Evolutionary conservation across 2,329 filamentous ascomycete species (phyloP).

Genomic region (Ophiostoma tasmaniense): DNA sequence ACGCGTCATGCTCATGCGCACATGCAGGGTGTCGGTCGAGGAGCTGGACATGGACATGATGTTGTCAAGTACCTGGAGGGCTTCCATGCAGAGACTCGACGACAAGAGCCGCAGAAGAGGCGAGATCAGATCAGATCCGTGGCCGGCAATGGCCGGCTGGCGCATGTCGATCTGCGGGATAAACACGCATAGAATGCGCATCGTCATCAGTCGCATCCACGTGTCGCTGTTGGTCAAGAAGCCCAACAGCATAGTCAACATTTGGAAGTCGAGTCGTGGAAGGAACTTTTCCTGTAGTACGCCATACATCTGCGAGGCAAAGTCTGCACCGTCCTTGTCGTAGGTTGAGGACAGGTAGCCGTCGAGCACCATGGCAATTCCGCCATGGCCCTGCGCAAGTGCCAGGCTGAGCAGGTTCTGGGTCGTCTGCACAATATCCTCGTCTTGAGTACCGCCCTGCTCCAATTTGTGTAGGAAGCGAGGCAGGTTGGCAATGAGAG

Average conservation of each 20-base stretch:
- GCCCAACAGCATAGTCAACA: constrained; percentile 83
- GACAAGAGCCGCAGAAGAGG: constrained; percentile 82
- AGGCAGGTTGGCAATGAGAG: constrained; percentile 84
- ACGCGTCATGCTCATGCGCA: constrained; percentile 97
- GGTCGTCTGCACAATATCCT: constrained; percentile 53
- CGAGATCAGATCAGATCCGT: constrained; percentile 91
- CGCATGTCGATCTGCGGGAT: constrained; percentile 91
- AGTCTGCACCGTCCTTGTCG: constrained; percentile 57
- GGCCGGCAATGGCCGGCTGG: constrained; percentile 77
- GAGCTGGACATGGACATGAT: constrained; percentile 91
- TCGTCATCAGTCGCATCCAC: constrained; percentile 88
- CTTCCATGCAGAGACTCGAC: constrained; percentile 88
- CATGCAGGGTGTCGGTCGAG: constrained; percentile 85
- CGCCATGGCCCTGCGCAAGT: constrained; percentile 58
- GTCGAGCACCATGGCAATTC: constrained; percentile 60
- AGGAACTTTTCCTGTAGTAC: constrained; percentile 71
- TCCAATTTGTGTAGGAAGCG: constrained; percentile 76
- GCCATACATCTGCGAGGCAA: constrained; percentile 63
- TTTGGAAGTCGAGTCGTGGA: constrained; percentile 71
- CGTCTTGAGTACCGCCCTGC: constrained; percentile 40
- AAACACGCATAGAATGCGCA: constrained; percentile 77
- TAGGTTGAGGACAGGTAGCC: constrained; percentile 62
- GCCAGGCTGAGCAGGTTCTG: constrained; percentile 63
- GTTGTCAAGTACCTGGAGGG: constrained; percentile 82
- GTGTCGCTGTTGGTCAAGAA: constrained; percentile 78